Evolutionary conservation across 352 stramenopile genomes (phyloP).

Genomic region (Peronospora belbahrii): DNA sequence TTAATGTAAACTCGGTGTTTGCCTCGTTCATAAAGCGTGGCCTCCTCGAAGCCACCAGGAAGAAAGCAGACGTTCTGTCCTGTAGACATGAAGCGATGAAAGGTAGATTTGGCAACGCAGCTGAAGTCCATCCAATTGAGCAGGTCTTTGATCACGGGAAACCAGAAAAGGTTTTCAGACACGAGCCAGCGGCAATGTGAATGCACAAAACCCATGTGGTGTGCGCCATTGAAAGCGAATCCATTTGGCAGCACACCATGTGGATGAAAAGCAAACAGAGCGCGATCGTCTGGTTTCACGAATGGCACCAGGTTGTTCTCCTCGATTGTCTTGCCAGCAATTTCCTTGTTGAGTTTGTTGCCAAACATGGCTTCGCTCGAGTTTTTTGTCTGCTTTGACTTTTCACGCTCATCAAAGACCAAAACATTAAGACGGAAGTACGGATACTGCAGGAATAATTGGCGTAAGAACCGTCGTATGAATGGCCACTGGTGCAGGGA

Average conservation of each 20-base stretch:
- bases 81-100: constrained; percentile 41
- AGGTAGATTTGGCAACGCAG: constrained; percentile 38
- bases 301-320: constrained; percentile 14
- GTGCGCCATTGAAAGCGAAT: constrained; percentile 45
- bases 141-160: constrained; percentile 57
- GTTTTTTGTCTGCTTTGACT: constrained; percentile 3
- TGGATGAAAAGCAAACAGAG: constrained; percentile 53
- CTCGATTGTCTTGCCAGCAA: constrained; percentile 5
- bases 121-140: constrained; percentile 61
- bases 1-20: constrained; percentile 89
- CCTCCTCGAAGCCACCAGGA: constrained; percentile 92
- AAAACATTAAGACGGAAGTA: constrained; percentile 43
- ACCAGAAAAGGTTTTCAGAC: constrained; percentile 59
- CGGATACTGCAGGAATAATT: constrained; percentile 42
- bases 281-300: constrained; percentile 13
- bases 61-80: constrained; percentile 70
- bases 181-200: constrained; percentile 54
- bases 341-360: not conserved
- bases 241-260: constrained; percentile 56
- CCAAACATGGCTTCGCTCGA: not conserved
- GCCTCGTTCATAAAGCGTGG: constrained; percentile 73
- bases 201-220: constrained; percentile 40
- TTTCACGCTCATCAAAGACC: constrained; percentile 40
- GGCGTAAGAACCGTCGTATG: constrained; percentile 23
- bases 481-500: constrained; percentile 32